Evolutionary conservation across 1,139 yeast species (phyloP), one percentile per base, ranked within the genome.

Genomic region (Geotrichum citri-aurantii): DNA sequence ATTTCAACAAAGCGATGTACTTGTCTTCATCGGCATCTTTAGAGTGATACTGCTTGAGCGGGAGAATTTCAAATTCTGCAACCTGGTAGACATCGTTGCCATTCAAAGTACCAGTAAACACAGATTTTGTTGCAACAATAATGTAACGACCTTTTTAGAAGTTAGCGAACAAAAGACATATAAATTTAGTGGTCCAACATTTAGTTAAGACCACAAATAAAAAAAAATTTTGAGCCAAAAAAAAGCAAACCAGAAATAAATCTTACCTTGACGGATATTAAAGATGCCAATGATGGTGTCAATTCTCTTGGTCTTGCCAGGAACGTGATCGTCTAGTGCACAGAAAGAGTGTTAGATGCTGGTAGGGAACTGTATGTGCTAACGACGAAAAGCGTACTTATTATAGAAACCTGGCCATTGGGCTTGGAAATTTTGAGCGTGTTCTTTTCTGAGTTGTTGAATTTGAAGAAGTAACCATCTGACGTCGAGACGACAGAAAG

Each of bases 221-320:
- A 40, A 40, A 44, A 37, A 21, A 61, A 72, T 71, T 54, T 73
- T 73, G 19, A 76, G 68, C 31, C 67, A 66, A 8, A 23, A 21
- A 50, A 8, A 11, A 11, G 19, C 24, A 47, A n/a, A 44, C 14
- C 37, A 54, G 33, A 21, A 11, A n/a, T 10, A 11, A 5, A 14
- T 26, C 57, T 69, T 73, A 61, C 75, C 74, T 68, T 68, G 67
- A 65, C 78, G 77, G 66, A 84, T 74, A 67, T 80, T 81, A 63
- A 91, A 81, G 31, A 85, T 77, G 57, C 99, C 99, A 59, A 92
- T 76, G 59, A 92, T 76, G 56, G 90, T 89, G 12, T 89, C 85
- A 61, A 88, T 72, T 48, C 68, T 56, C 19, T 42, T 68, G 8
- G 61, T 62, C 42, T 61, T 63, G 33, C 66, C 64, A 8, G 61